Evolutionary conservation across 495 filamentous ascomycete species (phyloP), one percentile per base, ranked within the genome.

Genomic region (Emericellopsis terricola): DNA sequence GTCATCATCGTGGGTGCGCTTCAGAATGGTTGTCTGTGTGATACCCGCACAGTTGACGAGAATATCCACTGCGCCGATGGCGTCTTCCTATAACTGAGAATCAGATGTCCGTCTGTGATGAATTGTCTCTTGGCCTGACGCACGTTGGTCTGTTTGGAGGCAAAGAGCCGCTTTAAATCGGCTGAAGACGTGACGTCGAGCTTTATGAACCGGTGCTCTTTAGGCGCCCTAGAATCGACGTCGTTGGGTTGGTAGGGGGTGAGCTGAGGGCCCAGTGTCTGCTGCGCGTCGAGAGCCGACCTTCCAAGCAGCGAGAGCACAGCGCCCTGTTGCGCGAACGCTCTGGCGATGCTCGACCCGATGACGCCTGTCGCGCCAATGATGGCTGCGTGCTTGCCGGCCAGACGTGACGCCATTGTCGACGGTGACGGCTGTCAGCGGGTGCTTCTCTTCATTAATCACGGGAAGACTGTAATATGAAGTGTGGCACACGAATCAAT

Each of bases 31-130:
- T 5, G 54, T 57, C 18, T 76, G 69, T 1, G 73, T 60, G 10
- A 81, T 55, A 11, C 83, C 83, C 1, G 83, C 83, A 11, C 74
- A 74, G 49, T 86, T 87, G 38, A 87, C 57, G 4, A 87, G 68
- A 31, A 83, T 59, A 45, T 84, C 70, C n/a, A 38, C 15, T 2
- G 19, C 19, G 14, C 36, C 36, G 3, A 32, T 13, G 18, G 31
- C 8, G 3, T 18, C 10, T 11, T 16, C 31, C n/a, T n/a, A 31
- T 13, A 1, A 30, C n/a, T n/a, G 11, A 15, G n/a, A 14, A 8
- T 30, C 11, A 30, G 15, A 14, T 8, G 9, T n/a, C n/a, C n/a
- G 9, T 15, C 9, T 14, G 28, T 3, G 1, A 1, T 15, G 28
- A 15, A 15, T 15, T 15, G 8, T 8, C 8, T 8, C 6, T 2